Evolutionary conservation across 176 grass and related monocot genomes (phyloP).

Genomic region (Phyllostachys edulis): DNA sequence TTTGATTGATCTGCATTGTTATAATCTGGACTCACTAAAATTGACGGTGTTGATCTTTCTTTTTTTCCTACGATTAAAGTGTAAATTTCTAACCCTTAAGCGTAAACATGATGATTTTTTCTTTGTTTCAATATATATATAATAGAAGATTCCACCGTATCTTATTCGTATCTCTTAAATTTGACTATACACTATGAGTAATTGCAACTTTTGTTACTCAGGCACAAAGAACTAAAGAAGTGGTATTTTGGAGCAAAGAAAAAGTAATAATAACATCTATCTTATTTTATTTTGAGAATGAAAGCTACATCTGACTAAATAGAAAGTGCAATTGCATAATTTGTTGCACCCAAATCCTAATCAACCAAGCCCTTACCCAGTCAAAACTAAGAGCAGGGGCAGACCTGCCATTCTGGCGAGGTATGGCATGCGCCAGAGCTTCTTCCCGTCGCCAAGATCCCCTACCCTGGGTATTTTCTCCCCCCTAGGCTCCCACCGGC

Average conservation of each 20-base stretch:
- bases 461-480: no score
- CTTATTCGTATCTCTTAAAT: background rate
- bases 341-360: constrained; percentile 10
- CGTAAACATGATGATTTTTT: no score
- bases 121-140: no score
- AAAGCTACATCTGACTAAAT: background rate
- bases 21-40: no score
- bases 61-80: no score
- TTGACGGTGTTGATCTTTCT: no score
- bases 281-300: background rate
- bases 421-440: no score
- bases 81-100: no score
- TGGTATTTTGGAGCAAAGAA: background rate
- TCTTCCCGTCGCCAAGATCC: no score
- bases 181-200: background rate
- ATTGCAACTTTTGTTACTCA: background rate
- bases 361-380: background rate
- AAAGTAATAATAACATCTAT: background rate
- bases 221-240: background rate
- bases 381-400: background rate
- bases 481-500: no score
- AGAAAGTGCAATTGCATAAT: background rate
- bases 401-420: no score
- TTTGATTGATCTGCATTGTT: no score
- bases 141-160: background rate